A percentile compares a stretch with the other conserved stretches of the same genome.
Conservation (phyloP, 2,329 filamentous ascomycete genomes). For the Phialophora verrucosa region DNA sequence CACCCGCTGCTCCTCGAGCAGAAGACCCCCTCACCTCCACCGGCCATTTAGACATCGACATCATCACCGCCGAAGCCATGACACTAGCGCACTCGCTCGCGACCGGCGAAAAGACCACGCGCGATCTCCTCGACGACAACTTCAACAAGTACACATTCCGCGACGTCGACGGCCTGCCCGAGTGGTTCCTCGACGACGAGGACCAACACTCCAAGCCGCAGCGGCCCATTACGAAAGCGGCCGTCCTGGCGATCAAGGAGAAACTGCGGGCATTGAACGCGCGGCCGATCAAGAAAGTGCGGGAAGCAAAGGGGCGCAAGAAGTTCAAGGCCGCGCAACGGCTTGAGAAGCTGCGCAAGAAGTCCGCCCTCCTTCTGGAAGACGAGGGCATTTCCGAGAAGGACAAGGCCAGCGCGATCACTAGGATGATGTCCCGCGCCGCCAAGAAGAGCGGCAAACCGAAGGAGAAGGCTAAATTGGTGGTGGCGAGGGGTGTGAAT, state of each 20-base stretch:
- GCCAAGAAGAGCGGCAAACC: slow-evolving; percentile 75
- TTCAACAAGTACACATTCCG: slow-evolving; percentile 94
- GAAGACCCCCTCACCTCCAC: slow-evolving; percentile 50
- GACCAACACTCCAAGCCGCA: slow-evolving; percentile 78
- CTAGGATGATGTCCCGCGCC: slow-evolving; percentile 79
- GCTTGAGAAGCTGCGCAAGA: slow-evolving; percentile 95
- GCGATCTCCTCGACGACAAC: slow-evolving; percentile 84
- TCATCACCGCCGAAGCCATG: slow-evolving; percentile 99
- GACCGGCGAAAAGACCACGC: slow-evolving; percentile 77
- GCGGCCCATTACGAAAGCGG: slow-evolving; percentile 89
- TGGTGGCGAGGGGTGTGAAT: slow-evolving; percentile 85
- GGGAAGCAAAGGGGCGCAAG: slow-evolving; percentile 94
- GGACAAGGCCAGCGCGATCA: slow-evolving; percentile 88
- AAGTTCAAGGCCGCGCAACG: slow-evolving; percentile 92
- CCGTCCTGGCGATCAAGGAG: slow-evolving; percentile 89
- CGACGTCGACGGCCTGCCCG: slow-evolving; percentile 87
- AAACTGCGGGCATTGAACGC: slow-evolving; percentile 92
- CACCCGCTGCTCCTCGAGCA: slow-evolving; percentile 30
- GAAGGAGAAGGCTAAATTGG: slow-evolving; percentile 79
- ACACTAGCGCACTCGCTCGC: slow-evolving; percentile 91
- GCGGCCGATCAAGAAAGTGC: slow-evolving; percentile 97
- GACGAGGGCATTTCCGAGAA: slow-evolving; percentile 94
- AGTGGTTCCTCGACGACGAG: slow-evolving; percentile 98
- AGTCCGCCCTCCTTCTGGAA: slow-evolving; percentile 85
- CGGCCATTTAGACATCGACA: slow-evolving; percentile 78